These are phyloP conservation scores for Tylopilus plumbeoviolaceoides DNA, from an alignment of 768 basidiomycete species.

Conservation along the genomic window DNA sequence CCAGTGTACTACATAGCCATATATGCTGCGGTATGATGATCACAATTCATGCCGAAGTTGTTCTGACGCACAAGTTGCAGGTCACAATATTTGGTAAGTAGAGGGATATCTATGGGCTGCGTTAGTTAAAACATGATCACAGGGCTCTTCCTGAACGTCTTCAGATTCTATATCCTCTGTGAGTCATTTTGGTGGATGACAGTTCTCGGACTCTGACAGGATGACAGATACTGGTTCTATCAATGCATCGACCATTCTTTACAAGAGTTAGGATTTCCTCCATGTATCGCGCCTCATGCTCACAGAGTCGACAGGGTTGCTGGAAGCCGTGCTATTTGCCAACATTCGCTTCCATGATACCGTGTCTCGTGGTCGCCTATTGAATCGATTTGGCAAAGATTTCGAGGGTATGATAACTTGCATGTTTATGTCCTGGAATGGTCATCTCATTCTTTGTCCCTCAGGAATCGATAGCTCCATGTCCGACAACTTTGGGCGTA, in stretches of 20 bases:
- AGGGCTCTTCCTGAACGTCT: constrained; percentile 55
- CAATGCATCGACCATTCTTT: constrained; percentile 71
- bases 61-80: constrained; percentile 27
- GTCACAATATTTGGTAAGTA: constrained; percentile 35
- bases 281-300: constrained; percentile 6
- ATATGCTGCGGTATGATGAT: constrained; percentile 56
- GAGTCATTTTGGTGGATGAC: constrained; percentile 21
- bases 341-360: constrained; percentile 94
- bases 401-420: constrained; percentile 54
- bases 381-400: constrained; percentile 88
- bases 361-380: constrained; percentile 73
- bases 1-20: constrained; percentile 49
- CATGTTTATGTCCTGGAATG: neutral
- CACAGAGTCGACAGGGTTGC: constrained; percentile 37
- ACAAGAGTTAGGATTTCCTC: constrained; percentile 47
- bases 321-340: constrained; percentile 82
- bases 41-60: neutral
- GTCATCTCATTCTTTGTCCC: constrained; percentile 12
- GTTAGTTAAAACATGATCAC: constrained; percentile 17
- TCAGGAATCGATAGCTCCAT: constrained; percentile 77
- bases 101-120: neutral
- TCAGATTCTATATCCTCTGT: constrained; percentile 73
- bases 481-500: constrained; percentile 83
- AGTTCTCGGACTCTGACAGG: constrained; percentile 3
- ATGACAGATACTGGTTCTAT: constrained; percentile 69